These are phyloP conservation scores for Amanita pallidorosea DNA, from an alignment of 768 basidiomycete genomes.

Conservation along the genomic window DNA sequence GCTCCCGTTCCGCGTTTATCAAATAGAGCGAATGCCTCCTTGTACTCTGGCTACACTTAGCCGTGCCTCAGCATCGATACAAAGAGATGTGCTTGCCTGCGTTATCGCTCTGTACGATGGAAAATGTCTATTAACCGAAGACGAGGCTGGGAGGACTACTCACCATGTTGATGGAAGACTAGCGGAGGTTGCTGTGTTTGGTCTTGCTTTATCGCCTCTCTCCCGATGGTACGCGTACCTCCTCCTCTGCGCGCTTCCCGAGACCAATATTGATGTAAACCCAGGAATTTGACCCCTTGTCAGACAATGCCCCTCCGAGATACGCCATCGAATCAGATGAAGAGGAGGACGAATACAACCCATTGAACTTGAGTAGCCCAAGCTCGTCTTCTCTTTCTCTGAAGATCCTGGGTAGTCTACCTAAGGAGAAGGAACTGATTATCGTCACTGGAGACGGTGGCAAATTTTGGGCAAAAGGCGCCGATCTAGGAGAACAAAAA, in stretches of 20 bases:
- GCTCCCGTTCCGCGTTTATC: conserved; percentile 93
- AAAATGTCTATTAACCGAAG: not conserved
- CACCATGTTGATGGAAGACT: not conserved
- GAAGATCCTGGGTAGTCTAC: conserved; percentile 26
- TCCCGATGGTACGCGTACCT: not conserved
- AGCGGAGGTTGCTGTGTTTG: not conserved
- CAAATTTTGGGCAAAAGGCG: conserved; percentile 39
- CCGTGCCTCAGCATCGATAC: not conserved
- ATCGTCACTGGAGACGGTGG: conserved; percentile 38
- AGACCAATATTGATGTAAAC: not conserved
- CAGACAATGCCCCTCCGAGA: conserved; percentile 46
- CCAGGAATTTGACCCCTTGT: conserved; percentile 45
- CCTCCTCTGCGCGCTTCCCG: not conserved
- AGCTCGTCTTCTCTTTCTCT: conserved; percentile 16
- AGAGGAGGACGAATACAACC: conserved; percentile 52
- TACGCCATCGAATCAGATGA: conserved; percentile 59
- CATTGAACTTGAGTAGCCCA: conserved; percentile 16
- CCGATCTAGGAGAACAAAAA: conserved; percentile 37
- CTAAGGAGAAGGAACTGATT: conserved; percentile 21
- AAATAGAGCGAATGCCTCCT: conserved; percentile 95
- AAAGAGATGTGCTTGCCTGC: conserved; percentile 17
- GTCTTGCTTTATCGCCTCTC: not conserved
- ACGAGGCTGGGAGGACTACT: not conserved
- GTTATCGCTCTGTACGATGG: conserved; percentile 25
- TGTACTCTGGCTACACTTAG: conserved; percentile 57